Evolutionary conservation across 2,329 filamentous ascomycete species (phyloP), one percentile per base, ranked within the genome.

Genomic region (Alternaria sp.): DNA sequence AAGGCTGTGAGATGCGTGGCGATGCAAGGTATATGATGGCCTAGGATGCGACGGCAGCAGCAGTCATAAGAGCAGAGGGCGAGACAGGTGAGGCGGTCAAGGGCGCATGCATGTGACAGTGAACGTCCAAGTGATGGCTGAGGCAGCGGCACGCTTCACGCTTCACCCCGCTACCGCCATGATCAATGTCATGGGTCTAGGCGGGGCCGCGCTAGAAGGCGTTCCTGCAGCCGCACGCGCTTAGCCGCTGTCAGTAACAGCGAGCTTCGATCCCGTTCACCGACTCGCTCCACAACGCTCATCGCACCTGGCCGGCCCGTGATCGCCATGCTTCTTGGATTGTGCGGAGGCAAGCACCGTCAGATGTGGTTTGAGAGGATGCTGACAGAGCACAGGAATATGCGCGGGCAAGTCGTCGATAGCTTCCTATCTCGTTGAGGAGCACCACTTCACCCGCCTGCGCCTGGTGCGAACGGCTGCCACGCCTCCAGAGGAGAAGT

Each of bases 401-500:
- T 98, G 94, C 82, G 90, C 94, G 50, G 95, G 95, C 73, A 98
- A 97, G 82, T 90, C 89, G 76, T 92, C 93, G 10, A 92, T 98
- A 66, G 93, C 93, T 59, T 87, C 92, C 56, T 97, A 97, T 77
- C 87, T 99, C 9, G 87, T 94, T 66, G 87, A 93, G 65, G 87
- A 94, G 66, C 91, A 97, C 79, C 89, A 87, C 63, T 99, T 98
- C 81, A 88, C 86, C 62, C 87, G 87, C 48, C 85, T 97, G 59
- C 85, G 87, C 70, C 84, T 97, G 30, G 79, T 76, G 44, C 76
- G 73, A 34, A 74, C 70, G 14, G 67, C 74, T 49, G 59, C 71
- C 18, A 81, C 79, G 3, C 78, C 81, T 25, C 64, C 72, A 4
- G 76, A 82, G 22, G 80, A 83, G 50, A 80, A 80, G 54, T 81